Evolutionary conservation across 352 stramenopile species (phyloP).

Genomic region (Elongisporangium undulatum): DNA sequence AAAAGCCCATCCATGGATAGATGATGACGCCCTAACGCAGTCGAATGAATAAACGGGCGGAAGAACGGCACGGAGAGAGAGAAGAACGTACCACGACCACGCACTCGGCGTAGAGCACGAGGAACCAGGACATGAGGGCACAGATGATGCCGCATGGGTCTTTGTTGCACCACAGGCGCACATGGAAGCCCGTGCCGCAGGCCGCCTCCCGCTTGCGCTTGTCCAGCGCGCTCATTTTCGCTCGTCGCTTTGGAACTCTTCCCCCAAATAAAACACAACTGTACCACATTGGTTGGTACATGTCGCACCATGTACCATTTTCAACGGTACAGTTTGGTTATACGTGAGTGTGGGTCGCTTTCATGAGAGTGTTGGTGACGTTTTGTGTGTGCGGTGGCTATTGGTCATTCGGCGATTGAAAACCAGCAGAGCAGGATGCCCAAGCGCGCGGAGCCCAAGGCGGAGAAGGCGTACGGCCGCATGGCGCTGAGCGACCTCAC

Average conservation of each 20-base stretch:
- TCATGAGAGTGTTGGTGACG: neutral
- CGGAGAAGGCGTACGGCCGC: constrained; percentile 49
- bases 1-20: constrained; percentile 89
- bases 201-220: constrained; percentile 37
- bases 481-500: constrained; percentile 62
- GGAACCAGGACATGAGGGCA: constrained; percentile 86
- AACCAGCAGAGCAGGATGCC: neutral
- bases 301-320: neutral
- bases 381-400: neutral
- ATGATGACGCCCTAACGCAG: constrained; percentile 70
- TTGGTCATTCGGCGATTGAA: neutral
- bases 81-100: constrained; percentile 69
- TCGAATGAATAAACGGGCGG: neutral
- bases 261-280: neutral
- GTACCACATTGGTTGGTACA: neutral
- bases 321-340: neutral
- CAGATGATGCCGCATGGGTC: constrained; percentile 91
- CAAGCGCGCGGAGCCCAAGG: constrained; percentile 1
- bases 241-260: neutral
- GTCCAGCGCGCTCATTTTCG: constrained; percentile 28
- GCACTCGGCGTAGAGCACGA: constrained; percentile 90
- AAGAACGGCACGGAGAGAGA: neutral
- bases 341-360: neutral
- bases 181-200: constrained; percentile 79
- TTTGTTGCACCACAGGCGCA: constrained; percentile 87